Evolutionary conservation across 495 filamentous ascomycete genomes (phyloP).

Genomic region (Beverwykella pulmonaria): DNA sequence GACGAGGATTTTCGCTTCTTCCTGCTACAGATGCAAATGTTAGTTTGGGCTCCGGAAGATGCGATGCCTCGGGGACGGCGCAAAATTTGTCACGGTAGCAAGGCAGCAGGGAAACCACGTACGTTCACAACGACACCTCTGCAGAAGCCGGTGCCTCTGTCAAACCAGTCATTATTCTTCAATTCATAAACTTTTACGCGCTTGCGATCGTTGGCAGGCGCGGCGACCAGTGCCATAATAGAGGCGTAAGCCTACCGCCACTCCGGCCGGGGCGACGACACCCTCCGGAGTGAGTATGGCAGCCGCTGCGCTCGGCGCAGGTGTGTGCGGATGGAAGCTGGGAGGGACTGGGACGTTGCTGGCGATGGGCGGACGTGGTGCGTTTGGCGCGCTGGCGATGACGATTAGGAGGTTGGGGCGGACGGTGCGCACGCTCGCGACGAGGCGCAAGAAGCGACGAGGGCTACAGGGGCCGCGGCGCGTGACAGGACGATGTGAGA

Average conservation of each 20-base stretch:
- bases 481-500: not conserved
- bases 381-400: conserved; percentile 19
- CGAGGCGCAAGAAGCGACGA: conserved; percentile 5
- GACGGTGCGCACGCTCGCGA: conserved; percentile 6
- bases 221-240: conserved; percentile 82
- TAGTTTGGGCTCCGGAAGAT: conserved; percentile 19
- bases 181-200: conserved; percentile 99
- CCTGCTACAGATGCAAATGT: conserved; percentile 48
- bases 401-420: conserved; percentile 28
- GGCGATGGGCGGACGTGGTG: conserved; percentile 11
- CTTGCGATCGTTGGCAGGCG: conserved; percentile 82
- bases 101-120: conserved; percentile 48
- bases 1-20: conserved; percentile 86
- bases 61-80: conserved; percentile 16
- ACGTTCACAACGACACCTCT: conserved; percentile 76
- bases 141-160: conserved; percentile 95
- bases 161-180: conserved; percentile 98
- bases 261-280: conserved; percentile 39
- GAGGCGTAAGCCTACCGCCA: conserved; percentile 36
- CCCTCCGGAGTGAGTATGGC: conserved; percentile 38
- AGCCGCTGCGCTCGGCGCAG: conserved; percentile 19
- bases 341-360: not conserved
- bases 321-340: not conserved
- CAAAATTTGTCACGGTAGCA: conserved; percentile 1
- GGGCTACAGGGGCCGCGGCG: conserved; percentile 8